Conservation (phyloP, 805 yeast species). For the Candida dajiaensis region DNA sequence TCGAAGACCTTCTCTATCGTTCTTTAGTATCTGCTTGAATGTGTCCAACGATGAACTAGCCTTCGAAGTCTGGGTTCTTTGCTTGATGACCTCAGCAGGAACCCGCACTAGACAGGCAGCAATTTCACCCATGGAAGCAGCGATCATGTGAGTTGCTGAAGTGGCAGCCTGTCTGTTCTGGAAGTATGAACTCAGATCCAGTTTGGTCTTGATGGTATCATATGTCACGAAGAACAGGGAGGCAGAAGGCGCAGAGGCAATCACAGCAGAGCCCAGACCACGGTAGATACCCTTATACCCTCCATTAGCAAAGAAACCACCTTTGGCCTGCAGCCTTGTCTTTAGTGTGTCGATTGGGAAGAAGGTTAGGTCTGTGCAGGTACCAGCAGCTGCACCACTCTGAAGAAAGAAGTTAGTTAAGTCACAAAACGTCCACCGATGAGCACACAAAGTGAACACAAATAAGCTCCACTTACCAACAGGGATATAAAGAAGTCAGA, state of each 20-base stretch:
- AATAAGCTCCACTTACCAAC: conserved; percentile 12
- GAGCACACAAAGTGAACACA: not conserved
- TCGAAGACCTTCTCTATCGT: conserved; percentile 57
- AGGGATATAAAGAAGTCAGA: conserved; percentile 20
- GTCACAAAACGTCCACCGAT: not conserved
- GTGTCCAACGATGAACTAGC: conserved; percentile 64
- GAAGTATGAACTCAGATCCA: conserved; percentile 28
- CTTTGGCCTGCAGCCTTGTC: conserved; percentile 91
- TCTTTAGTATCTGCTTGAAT: conserved; percentile 53
- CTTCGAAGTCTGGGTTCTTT: conserved; percentile 78
- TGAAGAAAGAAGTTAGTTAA: conserved; percentile 1
- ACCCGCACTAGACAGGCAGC: conserved; percentile 93
- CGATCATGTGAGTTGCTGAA: conserved; percentile 67
- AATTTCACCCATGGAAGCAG: conserved; percentile 87
- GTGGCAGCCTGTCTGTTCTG: conserved; percentile 22
- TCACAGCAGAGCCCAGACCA: conserved; percentile 89
- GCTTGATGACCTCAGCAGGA: conserved; percentile 95
- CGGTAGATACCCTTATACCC: conserved; percentile 88
- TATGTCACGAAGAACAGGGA: conserved; percentile 77
- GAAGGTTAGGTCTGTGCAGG: conserved; percentile 88
- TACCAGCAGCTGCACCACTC: conserved; percentile 96
- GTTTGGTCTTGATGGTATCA: conserved; percentile 57
- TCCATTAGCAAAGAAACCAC: conserved; percentile 90
- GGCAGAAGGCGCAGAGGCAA: conserved; percentile 92
- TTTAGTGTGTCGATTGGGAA: conserved; percentile 96